Evolutionary conservation across 176 grass and related monocot genomes (phyloP).

Genomic region (Rhynchospora breviuscula): DNA sequence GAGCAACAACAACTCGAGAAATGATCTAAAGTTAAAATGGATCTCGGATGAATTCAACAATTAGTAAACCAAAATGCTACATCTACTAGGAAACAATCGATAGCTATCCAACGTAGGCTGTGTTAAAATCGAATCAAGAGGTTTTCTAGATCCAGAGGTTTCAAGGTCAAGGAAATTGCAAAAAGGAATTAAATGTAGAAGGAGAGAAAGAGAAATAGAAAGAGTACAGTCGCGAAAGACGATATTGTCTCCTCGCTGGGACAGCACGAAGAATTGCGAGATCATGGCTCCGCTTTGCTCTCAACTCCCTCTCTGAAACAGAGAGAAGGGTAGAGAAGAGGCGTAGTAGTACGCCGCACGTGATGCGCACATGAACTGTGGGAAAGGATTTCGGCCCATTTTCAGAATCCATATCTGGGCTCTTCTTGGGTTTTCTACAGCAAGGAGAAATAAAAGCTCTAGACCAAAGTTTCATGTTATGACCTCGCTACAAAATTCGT

Average conservation of each 20-base stretch:
- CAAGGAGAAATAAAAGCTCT: background rate
- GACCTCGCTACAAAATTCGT: background rate
- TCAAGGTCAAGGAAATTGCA: constrained; percentile 10
- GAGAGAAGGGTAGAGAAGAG: background rate
- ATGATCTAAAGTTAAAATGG: background rate
- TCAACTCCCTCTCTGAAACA: background rate
- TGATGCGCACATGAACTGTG: background rate
- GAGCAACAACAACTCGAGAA: background rate
- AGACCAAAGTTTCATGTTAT: background rate
- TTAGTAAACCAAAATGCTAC: background rate
- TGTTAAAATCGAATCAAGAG: background rate
- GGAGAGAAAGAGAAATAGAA: constrained; percentile 15
- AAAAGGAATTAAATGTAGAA: background rate
- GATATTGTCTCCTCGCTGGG: constrained; percentile 97
- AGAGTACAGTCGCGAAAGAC: constrained; percentile 95
- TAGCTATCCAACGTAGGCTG: background rate
- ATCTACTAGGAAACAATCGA: background rate
- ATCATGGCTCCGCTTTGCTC: constrained; percentile 46
- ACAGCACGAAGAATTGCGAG: constrained; percentile 98
- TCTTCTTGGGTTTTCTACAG: background rate
- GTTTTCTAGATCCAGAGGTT: background rate
- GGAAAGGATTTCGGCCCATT: background rate
- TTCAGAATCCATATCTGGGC: background rate
- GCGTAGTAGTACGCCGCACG: background rate
- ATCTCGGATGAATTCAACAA: constrained; percentile 7